Evolutionary conservation across 139 green algal genomes (phyloP).

Genomic region (Pseudopediastrum boryanum): DNA sequence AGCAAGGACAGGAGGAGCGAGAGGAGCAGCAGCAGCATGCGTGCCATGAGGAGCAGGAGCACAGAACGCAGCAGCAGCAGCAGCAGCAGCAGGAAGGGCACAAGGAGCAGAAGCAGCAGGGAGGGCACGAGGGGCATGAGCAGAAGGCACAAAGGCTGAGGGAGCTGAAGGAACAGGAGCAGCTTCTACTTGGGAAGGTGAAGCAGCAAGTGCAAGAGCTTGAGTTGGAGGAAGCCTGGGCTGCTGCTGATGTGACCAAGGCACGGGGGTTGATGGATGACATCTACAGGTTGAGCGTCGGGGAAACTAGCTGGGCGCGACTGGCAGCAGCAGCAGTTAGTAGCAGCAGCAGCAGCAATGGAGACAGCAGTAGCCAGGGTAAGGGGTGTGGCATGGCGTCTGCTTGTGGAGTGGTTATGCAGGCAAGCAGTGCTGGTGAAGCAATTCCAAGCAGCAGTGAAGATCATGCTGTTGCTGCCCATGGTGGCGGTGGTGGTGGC

Average conservation of each 20-base stretch:
- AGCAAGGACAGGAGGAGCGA: neutral
- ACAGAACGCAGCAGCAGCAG: neutral
- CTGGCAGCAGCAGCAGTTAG: neutral
- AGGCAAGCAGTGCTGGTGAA: too few species aligned
- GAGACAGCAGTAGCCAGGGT: too few species aligned
- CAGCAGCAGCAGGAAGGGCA: neutral
- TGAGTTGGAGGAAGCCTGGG: slow-evolving; percentile 9
- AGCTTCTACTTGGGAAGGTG: too few species aligned
- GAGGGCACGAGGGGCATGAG: neutral
- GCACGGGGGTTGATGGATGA: neutral
- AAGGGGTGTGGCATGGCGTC: too few species aligned
- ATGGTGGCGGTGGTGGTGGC: too few species aligned
- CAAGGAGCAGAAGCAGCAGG: neutral
- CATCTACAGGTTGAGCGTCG: slow-evolving; percentile 23
- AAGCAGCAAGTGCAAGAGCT: neutral
- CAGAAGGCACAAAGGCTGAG: slow-evolving; percentile 1
- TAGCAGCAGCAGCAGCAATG: neutral
- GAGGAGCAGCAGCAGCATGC: neutral
- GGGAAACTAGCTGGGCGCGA: neutral
- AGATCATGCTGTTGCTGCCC: too few species aligned
- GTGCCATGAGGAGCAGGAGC: neutral
- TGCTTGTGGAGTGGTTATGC: too few species aligned
- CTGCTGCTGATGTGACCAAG: neutral
- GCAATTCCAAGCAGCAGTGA: too few species aligned
- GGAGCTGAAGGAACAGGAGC: neutral